Base-by-base conservation (phyloP, 2,329 filamentous ascomycete genomes). In the Fusarium tjaetaba region DNA sequence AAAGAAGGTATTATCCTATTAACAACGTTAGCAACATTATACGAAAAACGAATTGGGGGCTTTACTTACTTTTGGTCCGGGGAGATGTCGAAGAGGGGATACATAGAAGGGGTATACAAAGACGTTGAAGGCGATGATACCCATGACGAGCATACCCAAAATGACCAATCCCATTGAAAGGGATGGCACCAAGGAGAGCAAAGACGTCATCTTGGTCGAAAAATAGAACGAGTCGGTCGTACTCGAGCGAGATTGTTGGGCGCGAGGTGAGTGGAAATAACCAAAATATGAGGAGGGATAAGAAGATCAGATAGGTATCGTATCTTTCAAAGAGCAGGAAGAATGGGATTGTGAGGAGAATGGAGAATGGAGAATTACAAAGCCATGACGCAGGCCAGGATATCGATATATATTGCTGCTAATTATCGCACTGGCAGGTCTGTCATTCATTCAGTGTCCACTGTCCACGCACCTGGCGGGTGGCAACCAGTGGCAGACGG, bases 11-110 rank as follows among this genome's bases (percentile, higher is more conserved):
- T 84, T 79, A 56, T 84, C 79, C 83, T 85, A 32, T 41, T 14
- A 16, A 24, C 20, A 7, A 16, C 10, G 26, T 73, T 61, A 73
- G 61, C 24, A 55, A 39, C 5, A 36, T 15, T 22, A 20, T 39
- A 20, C 16, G 6, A 39, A 43, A 43, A 34, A n/a, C 4, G 24
- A 43, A 5, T 13, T 14, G 22, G 18, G 7, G 13, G 7, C 18
- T 15, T 26, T 45, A 32, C 72, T 14, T 71, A 85, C 84, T 75
- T 80, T 83, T 22, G 85, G 85, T 1, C 84, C 84, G 0, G 85
- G 85, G 4, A 87, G 71, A 56, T 84, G 76, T 20, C 85, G 80
- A n/a, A 86, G 76, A 0, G 85, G 82, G 1, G 85, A 87, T 51
- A 85, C 64, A 61, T 81, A 80, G 55, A 80, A 79, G 8, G 85